These are phyloP conservation scores for Phialophora chinensis DNA, from an alignment of 2,329 filamentous ascomycete genomes.

Conservation along the genomic window DNA sequence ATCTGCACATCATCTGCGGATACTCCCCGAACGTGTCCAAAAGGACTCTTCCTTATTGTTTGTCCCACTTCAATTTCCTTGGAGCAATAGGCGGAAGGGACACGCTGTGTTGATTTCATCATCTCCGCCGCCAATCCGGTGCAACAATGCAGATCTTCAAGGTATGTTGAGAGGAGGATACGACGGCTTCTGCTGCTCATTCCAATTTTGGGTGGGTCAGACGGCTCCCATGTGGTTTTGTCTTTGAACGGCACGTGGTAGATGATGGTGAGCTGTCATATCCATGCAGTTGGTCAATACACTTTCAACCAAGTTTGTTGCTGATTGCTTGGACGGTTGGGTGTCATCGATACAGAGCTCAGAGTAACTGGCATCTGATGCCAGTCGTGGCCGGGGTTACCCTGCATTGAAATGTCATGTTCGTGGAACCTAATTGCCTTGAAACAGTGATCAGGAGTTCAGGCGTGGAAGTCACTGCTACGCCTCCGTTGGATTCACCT, in stretches of 20 bases:
- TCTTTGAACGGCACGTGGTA: conserved; percentile 10
- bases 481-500: neutral
- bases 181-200: neutral
- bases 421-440: conserved; percentile 11
- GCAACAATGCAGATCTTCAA: neutral
- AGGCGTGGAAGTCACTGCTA: neutral
- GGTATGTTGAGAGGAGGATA: neutral
- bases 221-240: conserved; percentile 6
- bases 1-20: conserved; percentile 6
- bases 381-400: conserved; percentile 9
- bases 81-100: neutral
- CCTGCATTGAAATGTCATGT: conserved; percentile 11
- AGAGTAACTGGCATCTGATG: neutral
- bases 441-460: conserved; percentile 4
- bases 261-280: conserved; percentile 2
- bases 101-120: neutral
- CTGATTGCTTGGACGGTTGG: neutral
- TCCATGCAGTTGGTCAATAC: conserved; percentile 1
- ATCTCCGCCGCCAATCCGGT: neutral
- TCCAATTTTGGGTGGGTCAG: neutral
- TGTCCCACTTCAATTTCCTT: conserved; percentile 7
- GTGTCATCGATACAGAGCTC: neutral
- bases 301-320: neutral
- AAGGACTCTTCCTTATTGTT: neutral
- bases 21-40: neutral